These are phyloP conservation scores for Phaseolus coccineus DNA, from an alignment of 331 rosid species.

Conservation along the genomic window DNA sequence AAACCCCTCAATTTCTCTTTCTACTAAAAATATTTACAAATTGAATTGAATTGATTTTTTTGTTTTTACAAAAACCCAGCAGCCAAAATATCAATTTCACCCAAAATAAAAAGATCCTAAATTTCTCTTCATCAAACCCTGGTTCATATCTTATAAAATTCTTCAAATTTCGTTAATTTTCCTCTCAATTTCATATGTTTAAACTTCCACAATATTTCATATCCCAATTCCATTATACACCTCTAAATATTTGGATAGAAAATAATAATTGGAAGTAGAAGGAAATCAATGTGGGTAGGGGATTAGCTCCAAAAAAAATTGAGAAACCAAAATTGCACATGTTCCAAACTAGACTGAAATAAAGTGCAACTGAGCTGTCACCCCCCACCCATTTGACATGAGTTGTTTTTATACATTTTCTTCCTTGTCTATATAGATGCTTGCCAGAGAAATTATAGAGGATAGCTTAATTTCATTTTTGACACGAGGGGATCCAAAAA, in stretches of 20 bases:
- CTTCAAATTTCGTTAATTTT: not conserved
- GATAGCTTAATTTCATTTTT: constrained; percentile 80
- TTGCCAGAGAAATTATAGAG: constrained; percentile 89
- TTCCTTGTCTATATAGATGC: constrained; percentile 69
- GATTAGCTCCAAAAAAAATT: not conserved
- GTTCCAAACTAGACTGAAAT: not conserved
- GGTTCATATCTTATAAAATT: not conserved
- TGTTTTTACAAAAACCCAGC: not conserved
- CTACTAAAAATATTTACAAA: not conserved
- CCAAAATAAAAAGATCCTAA: not conserved
- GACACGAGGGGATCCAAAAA: constrained; percentile 71
- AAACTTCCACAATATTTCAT: not conserved
- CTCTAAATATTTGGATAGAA: not conserved
- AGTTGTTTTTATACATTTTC: constrained; percentile 35
- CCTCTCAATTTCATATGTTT: not conserved
- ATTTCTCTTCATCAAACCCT: not conserved
- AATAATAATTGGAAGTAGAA: not conserved
- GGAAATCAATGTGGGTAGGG: not conserved
- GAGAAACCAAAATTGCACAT: not conserved
- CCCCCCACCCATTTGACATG: constrained; percentile 24
- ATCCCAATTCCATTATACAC: not conserved
- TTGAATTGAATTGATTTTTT: not conserved
- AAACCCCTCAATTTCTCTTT: not conserved
- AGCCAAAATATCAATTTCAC: not conserved
- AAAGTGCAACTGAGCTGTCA: not conserved